Percentiles rank a stretch among this genome's conserved stretches.
Evolutionary conservation across 306 rosid genomes (phyloP).

Genomic region (Hippophae tibetana): DNA sequence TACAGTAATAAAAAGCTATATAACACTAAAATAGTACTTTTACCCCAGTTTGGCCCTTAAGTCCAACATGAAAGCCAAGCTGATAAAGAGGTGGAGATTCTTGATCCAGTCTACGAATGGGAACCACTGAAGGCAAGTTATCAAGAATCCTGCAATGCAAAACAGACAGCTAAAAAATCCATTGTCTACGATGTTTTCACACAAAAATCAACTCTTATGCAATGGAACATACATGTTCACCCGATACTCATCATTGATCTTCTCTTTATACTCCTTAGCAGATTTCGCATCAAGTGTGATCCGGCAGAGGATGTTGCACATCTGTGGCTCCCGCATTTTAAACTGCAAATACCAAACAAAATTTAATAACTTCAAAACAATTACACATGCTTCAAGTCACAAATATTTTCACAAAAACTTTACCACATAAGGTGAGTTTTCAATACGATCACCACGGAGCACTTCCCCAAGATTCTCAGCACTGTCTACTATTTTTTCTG

Average conservation of each 20-base stretch:
- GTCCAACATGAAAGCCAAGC: constrained; percentile 83
- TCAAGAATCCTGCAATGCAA: constrained; percentile 74
- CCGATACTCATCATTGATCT: constrained; percentile 88
- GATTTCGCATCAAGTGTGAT: constrained; percentile 61
- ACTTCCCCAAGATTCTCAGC: constrained; percentile 98
- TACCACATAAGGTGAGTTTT: constrained; percentile 81
- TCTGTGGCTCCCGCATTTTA: constrained; percentile 87
- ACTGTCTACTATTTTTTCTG: constrained; percentile 68
- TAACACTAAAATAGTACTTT: constrained; percentile 15
- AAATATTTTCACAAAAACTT: constrained; percentile 24
- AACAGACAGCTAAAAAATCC: constrained; percentile 14
- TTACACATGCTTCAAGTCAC: constrained; percentile 3
- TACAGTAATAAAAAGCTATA: constrained; percentile 11
- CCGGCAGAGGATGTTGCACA: constrained; percentile 63
- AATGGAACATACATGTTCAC: constrained; percentile 70
- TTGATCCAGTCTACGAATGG: constrained; percentile 58
- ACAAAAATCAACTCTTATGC: neutral
- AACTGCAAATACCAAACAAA: constrained; percentile 43
- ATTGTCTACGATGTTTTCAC: neutral
- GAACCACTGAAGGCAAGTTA: constrained; percentile 86
- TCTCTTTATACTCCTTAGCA: constrained; percentile 80
- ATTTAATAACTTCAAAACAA: constrained; percentile 16
- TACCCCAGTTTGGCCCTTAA: constrained; percentile 86
- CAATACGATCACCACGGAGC: constrained; percentile 97
- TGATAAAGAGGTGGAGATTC: constrained; percentile 72